Conservation (phyloP, 345 rosid genomes). For the Linum usitatissimum region DNA sequence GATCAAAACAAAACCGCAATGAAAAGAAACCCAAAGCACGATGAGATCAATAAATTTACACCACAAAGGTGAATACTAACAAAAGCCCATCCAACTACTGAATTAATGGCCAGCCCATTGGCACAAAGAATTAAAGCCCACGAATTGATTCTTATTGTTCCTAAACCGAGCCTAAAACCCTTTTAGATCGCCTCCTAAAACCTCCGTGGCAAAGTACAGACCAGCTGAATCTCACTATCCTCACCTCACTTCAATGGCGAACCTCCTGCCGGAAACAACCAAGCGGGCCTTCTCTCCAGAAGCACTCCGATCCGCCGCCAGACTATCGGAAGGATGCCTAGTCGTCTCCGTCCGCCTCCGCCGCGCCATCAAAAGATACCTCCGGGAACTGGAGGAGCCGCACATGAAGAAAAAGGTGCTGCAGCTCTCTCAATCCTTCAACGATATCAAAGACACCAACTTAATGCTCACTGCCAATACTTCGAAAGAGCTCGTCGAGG, state of each 20-base stretch:
- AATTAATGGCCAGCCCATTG: not conserved
- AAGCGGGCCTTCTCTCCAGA: slow-evolving; percentile 39
- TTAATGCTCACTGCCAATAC: slow-evolving; percentile 38
- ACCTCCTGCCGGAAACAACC: slow-evolving; percentile 8
- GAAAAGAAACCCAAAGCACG: no score
- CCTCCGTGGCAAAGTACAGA: not conserved
- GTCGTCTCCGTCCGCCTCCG: slow-evolving; percentile 72
- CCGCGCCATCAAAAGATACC: slow-evolving; percentile 71
- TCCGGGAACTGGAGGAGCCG: slow-evolving; percentile 78
- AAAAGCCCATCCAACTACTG: not conserved
- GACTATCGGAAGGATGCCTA: slow-evolving; percentile 61
- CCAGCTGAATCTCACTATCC: not conserved
- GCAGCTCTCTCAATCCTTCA: slow-evolving; percentile 57
- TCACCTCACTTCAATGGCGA: slow-evolving; percentile 13
- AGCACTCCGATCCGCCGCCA: slow-evolving; percentile 54
- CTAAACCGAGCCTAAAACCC: not conserved
- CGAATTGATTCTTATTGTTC: not conserved
- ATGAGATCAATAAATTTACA: no score
- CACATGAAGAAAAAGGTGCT: slow-evolving; percentile 71
- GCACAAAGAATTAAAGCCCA: not conserved
- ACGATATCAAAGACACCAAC: slow-evolving; percentile 54
- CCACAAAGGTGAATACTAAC: no score
- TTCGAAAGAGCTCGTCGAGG: slow-evolving; percentile 58
- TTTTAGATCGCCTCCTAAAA: not conserved
- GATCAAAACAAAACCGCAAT: no score